These are phyloP conservation scores for Backusella mclennaniae DNA, from an alignment of 192 early-diverging fungal species.

Conservation along the genomic window DNA sequence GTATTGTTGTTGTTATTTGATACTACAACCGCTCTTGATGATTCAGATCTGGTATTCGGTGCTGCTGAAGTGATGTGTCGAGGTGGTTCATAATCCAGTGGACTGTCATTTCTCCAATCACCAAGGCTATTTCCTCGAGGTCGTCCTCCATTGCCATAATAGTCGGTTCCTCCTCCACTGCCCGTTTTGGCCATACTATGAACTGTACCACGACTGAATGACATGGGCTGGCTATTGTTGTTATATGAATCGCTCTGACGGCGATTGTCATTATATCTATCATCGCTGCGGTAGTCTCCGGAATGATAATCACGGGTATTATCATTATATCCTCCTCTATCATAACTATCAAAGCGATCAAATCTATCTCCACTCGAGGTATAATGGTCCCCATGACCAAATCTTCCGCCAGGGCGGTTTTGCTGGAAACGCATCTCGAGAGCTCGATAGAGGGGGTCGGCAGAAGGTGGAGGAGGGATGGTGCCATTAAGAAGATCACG, in stretches of 20 bases:
- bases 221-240: neutral
- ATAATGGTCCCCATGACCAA: neutral
- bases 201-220: constrained; percentile 5
- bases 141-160: neutral
- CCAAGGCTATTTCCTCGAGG: neutral
- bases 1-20: neutral
- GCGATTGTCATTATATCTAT: neutral
- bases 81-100: neutral
- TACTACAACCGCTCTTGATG: neutral
- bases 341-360: neutral
- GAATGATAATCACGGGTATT: neutral
- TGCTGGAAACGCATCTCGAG: constrained; percentile 41
- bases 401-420: neutral
- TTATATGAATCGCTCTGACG: neutral
- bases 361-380: neutral
- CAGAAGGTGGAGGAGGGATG: constrained; percentile 71
- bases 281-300: neutral
- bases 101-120: neutral
- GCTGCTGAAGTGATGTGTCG: neutral
- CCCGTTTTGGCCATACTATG: neutral
- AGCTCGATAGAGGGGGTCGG: constrained; percentile 73
- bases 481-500: constrained; percentile 78
- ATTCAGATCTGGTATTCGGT: neutral
- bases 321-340: neutral
- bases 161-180: neutral